A percentile compares a stretch with the other conserved stretches of the same genome.
Conservation (phyloP, 306 rosid species). For the Corylus avellana region DNA sequence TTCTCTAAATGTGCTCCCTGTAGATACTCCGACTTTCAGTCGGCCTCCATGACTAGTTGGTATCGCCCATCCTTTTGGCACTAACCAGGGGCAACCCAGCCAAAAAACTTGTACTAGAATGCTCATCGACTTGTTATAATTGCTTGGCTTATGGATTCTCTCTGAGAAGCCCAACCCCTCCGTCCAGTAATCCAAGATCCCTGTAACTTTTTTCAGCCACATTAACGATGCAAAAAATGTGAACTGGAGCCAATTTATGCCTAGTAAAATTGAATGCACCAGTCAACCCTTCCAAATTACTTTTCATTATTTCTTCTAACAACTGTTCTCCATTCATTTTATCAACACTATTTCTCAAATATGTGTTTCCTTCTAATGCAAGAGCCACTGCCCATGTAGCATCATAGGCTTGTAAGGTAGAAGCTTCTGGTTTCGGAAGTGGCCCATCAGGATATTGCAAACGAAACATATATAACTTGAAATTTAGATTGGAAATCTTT, state of each 20-base stretch:
- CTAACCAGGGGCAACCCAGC: background rate
- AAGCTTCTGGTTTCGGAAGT: background rate
- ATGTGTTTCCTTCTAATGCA: background rate
- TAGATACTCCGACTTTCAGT: conserved; percentile 11
- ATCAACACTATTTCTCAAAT: background rate
- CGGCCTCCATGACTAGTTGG: background rate
- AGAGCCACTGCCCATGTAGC: background rate
- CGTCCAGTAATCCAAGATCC: background rate
- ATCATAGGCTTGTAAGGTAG: background rate
- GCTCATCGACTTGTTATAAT: background rate
- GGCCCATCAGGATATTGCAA: background rate
- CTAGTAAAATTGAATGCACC: background rate
- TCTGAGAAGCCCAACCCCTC: background rate
- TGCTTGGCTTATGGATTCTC: background rate
- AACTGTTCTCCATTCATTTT: background rate
- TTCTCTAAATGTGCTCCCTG: background rate
- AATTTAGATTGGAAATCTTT: background rate
- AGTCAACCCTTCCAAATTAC: background rate
- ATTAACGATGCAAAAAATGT: background rate
- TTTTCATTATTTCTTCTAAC: background rate
- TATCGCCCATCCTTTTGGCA: conserved; percentile 17
- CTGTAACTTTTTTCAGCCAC: background rate
- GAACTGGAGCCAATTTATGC: background rate
- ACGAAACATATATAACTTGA: background rate
- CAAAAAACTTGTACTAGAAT: background rate